A percentile compares a stretch with the other conserved stretches of the same genome.
phyloP scores from a whole-genome alignment of 371 early-diverging fungal genomes.

The Sanchytrium tribonematis region DNA sequence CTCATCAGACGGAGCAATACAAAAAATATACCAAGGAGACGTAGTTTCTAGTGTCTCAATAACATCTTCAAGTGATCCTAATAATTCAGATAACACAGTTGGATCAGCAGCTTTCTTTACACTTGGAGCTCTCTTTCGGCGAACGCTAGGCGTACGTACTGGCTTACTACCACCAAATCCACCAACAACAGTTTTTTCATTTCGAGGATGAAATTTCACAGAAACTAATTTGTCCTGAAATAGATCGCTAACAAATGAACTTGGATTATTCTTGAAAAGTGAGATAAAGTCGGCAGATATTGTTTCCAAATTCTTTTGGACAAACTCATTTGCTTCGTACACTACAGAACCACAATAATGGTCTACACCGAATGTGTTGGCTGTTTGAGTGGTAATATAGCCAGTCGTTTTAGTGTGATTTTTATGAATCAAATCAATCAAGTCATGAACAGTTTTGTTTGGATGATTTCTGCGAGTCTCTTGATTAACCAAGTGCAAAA shows the following conservation, averaged over 20 bases:
- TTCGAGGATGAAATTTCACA: conserved; percentile 48
- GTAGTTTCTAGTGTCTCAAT: conserved; percentile 49
- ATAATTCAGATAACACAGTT: conserved; percentile 34
- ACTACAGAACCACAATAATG: conserved; percentile 43
- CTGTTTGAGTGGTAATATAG: neutral
- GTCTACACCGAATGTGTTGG: conserved; percentile 34
- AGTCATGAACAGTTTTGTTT: neutral
- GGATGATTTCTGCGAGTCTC: neutral
- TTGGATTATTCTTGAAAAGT: conserved; percentile 37
- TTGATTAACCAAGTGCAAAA: neutral
- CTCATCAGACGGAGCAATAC: conserved; percentile 43
- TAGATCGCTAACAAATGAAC: conserved; percentile 40
- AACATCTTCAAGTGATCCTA: conserved; percentile 40
- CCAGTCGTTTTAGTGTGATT: neutral
- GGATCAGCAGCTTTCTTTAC: conserved; percentile 15
- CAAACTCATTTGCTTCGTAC: conserved; percentile 38
- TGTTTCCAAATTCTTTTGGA: conserved; percentile 38
- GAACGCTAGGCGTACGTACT: conserved; percentile 5
- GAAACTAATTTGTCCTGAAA: conserved; percentile 49
- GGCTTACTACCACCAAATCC: conserved; percentile 7
- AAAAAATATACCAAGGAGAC: conserved; percentile 53
- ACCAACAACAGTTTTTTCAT: conserved; percentile 35
- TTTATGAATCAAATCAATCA: neutral
- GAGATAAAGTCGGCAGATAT: conserved; percentile 51
- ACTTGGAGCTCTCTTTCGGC: conserved; percentile 8